Evolutionary conservation across 2,329 filamentous ascomycete species (phyloP), one percentile per base, ranked within the genome.

Genomic region (Pezicula carpinea): DNA sequence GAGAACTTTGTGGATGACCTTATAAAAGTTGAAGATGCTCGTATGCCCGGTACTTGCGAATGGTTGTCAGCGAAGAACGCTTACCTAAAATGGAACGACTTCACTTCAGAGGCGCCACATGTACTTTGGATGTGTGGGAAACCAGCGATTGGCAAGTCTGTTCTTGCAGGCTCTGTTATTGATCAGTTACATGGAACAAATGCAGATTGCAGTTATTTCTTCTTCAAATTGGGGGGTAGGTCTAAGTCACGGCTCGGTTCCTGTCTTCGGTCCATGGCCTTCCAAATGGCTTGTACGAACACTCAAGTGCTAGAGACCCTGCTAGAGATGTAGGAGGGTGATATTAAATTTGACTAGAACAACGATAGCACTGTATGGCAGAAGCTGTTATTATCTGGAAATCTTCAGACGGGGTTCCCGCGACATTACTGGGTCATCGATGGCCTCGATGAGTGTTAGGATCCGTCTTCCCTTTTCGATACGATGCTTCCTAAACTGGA

Each of bases 381-480:
- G 2, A 66, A 60, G 39, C 0, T 68, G 0, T 67, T 67, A n/a
- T n/a, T n/a, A n/a, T 43, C 32, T 57, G 52, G 59, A 3, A 64
- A 67, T 5, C 58, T 65, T 13, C 57, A 61, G 43, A 51, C 55
- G 7, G 19, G 22, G 5, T 46, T 49, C 11, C 46, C 39, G n/a
- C 47, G 52, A 6, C 58, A 66, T 22, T 66, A 59, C 41, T 67
- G 64, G 65, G 53, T 68, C 0, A 59, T 68, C 18, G 66, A 68
- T 53, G 64, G 56, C 1, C 33, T 67, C 2, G 65, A 67, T 40
- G 65, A 67, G 39, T 64, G 61, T 32, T n/a, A n/a, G n/a, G n/a
- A n/a, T n/a, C n/a, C n/a, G n/a, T n/a, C n/a, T n/a, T n/a, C n/a
- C n/a, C n/a, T n/a, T n/a, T n/a, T n/a, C n/a, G n/a, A n/a, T n/a